Percentiles rank a stretch among this genome's conserved stretches.
phyloP scores from a whole-genome alignment of 2,329 filamentous ascomycete species.

The Fusarium tricinctum region DNA sequence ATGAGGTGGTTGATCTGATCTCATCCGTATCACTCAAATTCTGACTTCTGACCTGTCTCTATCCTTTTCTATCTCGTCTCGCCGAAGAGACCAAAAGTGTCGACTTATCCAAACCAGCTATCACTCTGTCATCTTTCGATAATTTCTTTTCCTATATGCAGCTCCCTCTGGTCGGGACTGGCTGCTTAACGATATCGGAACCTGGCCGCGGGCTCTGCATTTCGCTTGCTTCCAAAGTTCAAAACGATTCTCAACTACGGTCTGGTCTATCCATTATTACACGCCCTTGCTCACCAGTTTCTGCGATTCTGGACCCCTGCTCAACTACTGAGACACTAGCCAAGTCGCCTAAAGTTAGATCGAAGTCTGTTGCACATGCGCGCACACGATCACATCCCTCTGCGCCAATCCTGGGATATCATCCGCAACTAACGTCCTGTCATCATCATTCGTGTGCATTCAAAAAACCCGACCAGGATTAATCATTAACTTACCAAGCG shows the following conservation, averaged over 20 bases:
- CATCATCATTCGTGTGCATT: constrained; percentile 34
- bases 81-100: constrained; percentile 5
- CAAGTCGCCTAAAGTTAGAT: constrained; percentile 40
- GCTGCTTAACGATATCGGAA: constrained; percentile 14
- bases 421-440: constrained; percentile 27
- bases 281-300: constrained; percentile 24
- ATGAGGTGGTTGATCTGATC: constrained; percentile 29
- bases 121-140: constrained; percentile 3
- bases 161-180: constrained; percentile 6
- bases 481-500: constrained; percentile 23
- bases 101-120: constrained; percentile 2
- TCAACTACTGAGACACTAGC: constrained; percentile 22
- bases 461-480: constrained; percentile 24
- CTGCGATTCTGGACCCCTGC: constrained; percentile 33
- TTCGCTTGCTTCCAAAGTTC: constrained; percentile 4
- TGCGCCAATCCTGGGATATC: constrained; percentile 29
- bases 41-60: constrained; percentile 11
- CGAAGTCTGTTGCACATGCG: constrained; percentile 38
- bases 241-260: constrained; percentile 20
- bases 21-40: constrained; percentile 13
- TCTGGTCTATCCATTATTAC: constrained; percentile 8
- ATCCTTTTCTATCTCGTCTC: constrained; percentile 11
- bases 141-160: not conserved
- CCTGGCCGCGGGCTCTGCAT: constrained; percentile 18
- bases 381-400: constrained; percentile 42